Conservation (phyloP, 176 grass and related monocot species). For the Cenchrus purpureus region DNA sequence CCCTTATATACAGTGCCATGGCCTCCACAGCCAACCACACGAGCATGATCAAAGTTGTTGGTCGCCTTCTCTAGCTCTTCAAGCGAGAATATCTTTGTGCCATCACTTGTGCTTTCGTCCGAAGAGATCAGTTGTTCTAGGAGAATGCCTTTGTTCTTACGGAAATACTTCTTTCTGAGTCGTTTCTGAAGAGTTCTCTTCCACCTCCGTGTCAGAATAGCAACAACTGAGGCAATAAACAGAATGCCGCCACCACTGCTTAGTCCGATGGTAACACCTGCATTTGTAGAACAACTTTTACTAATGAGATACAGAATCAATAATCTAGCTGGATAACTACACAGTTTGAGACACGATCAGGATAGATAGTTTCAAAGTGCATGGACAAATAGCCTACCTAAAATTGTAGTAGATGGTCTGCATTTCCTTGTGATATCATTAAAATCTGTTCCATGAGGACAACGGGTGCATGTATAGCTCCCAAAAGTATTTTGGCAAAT, state of each 20-base stretch:
- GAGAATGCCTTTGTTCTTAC: conserved; percentile 41
- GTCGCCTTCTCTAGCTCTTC: conserved; percentile 43
- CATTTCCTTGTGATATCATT: no score
- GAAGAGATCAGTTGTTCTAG: conserved; percentile 23
- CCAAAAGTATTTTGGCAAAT: no score
- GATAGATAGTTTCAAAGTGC: no score
- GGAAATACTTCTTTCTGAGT: neutral
- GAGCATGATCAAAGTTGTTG: conserved; percentile 17
- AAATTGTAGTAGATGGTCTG: no score
- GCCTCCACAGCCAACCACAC: conserved; percentile 31
- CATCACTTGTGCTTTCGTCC: neutral
- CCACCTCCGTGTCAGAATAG: conserved; percentile 13
- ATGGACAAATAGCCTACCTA: no score
- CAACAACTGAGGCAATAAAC: neutral
- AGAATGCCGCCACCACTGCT: conserved; percentile 16
- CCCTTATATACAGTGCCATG: conserved; percentile 35
- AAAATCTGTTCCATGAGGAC: no score
- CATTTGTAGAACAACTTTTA: neutral
- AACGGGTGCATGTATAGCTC: no score
- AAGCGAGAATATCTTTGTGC: conserved; percentile 40
- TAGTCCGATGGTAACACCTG: conserved; percentile 26
- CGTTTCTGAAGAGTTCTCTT: conserved; percentile 14
- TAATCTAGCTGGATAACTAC: no score
- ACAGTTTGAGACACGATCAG: no score
- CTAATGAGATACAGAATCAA: no score